Percentiles rank a stretch among this genome's conserved stretches.
These are phyloP conservation scores for Kalaharituber pfeilii DNA, from an alignment of 2,329 filamentous ascomycete genomes.

Conservation along the genomic window DNA sequence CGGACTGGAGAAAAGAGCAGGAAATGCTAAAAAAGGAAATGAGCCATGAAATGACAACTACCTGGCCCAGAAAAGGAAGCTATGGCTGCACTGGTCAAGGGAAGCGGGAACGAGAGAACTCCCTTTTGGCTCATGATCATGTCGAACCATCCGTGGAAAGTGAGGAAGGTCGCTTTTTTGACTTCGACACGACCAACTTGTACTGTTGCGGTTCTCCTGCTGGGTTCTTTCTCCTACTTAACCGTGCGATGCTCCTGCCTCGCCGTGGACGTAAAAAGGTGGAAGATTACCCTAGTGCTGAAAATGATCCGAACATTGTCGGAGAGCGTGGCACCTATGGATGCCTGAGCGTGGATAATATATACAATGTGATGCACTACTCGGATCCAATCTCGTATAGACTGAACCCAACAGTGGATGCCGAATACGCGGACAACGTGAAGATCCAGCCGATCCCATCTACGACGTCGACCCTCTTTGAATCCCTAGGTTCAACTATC, in stretches of 20 bases:
- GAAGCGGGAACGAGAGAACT: neutral
- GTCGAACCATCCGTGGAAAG: slow-evolving; percentile 23
- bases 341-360: slow-evolving; percentile 82
- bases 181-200: slow-evolving; percentile 79
- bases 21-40: slow-evolving; percentile 3
- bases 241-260: slow-evolving; percentile 53
- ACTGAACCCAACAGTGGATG: slow-evolving; percentile 78
- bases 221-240: slow-evolving; percentile 81
- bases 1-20: slow-evolving; percentile 24
- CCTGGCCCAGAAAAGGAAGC: slow-evolving; percentile 20
- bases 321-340: slow-evolving; percentile 68
- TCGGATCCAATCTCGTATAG: slow-evolving; percentile 76
- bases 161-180: slow-evolving; percentile 47
- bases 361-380: slow-evolving; percentile 79
- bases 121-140: neutral
- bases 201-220: slow-evolving; percentile 83
- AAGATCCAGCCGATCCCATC: slow-evolving; percentile 65
- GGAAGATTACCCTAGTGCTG: slow-evolving; percentile 44
- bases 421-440: slow-evolving; percentile 56
- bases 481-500: slow-evolving; percentile 42
- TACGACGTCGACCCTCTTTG: slow-evolving; percentile 45
- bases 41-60: slow-evolving; percentile 18
- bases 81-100: slow-evolving; percentile 16
- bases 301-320: slow-evolving; percentile 41
- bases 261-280: slow-evolving; percentile 60